A percentile compares a stretch with the other conserved stretches of the same genome.
These are phyloP conservation scores for Diaporthe humulicola DNA, from an alignment of 2,329 filamentous ascomycete species.

Conservation along the genomic window DNA sequence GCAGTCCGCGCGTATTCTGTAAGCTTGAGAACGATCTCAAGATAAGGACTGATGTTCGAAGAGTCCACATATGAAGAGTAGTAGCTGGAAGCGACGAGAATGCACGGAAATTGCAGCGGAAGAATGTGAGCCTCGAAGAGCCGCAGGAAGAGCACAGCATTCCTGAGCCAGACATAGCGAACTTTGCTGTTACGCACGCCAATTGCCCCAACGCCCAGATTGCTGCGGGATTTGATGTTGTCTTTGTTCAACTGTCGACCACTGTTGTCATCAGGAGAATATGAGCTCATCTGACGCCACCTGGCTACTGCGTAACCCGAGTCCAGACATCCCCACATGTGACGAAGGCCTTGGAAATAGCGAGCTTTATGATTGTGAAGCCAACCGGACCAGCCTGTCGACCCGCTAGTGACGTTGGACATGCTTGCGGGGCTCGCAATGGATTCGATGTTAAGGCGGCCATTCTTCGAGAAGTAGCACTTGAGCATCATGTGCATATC, in stretches of 20 bases:
- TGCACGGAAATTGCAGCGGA: neutral
- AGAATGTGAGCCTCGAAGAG: slow-evolving; percentile 21
- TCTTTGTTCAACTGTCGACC: neutral
- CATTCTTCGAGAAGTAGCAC: slow-evolving; percentile 26
- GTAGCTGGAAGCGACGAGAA: slow-evolving; percentile 15
- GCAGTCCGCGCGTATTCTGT: slow-evolving; percentile 3
- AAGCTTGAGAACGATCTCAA: neutral
- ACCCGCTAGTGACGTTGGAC: slow-evolving; percentile 11
- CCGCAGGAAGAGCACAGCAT: slow-evolving; percentile 15
- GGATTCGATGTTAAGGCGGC: slow-evolving; percentile 8
- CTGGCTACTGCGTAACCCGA: slow-evolving; percentile 4
- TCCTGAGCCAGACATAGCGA: neutral
- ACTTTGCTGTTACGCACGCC: neutral
- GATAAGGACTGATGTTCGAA: neutral
- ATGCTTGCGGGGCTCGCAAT: slow-evolving; percentile 18
- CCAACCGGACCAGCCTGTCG: neutral
- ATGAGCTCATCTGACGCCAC: neutral
- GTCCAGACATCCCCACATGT: slow-evolving; percentile 27
- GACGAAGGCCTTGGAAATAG: slow-evolving; percentile 20
- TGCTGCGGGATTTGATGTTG: neutral
- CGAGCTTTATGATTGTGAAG: slow-evolving; percentile 20
- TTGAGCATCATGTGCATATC: slow-evolving; percentile 32
- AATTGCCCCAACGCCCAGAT: no score
- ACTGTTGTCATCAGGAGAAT: neutral
- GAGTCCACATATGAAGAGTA: neutral